phyloP scores from a whole-genome alignment of 2,329 filamentous ascomycete species.

The Xylaria arbuscula region DNA sequence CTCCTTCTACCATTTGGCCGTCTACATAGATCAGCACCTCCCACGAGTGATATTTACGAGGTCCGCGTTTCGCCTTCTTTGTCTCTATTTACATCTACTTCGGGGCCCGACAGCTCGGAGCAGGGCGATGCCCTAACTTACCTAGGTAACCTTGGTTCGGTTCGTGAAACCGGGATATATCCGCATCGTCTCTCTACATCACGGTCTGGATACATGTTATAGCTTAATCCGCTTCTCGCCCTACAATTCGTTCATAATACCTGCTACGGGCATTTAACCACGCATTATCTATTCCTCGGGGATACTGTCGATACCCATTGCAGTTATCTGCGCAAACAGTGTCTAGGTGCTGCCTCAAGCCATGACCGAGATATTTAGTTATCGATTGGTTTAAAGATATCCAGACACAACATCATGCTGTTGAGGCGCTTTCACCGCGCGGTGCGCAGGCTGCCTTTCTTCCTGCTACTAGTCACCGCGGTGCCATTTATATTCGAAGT shows the following conservation, averaged over 20 bases:
- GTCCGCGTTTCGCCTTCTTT: slow-evolving; percentile 4
- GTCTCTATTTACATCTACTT: background rate
- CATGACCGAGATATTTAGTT: slow-evolving; percentile 38
- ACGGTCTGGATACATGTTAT: background rate
- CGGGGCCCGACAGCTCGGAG: background rate
- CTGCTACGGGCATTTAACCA: background rate
- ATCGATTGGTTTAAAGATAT: slow-evolving; percentile 4
- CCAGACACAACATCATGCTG: slow-evolving; percentile 42
- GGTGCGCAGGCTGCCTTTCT: slow-evolving; percentile 48
- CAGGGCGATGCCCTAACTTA: too few relatives aligned
- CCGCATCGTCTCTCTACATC: background rate
- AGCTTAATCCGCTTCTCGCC: background rate
- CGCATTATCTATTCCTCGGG: background rate
- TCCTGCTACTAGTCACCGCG: slow-evolving; percentile 48
- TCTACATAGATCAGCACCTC: background rate
- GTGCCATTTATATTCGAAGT: slow-evolving; percentile 51
- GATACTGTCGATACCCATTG: background rate
- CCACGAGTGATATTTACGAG: slow-evolving; percentile 10
- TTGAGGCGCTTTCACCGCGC: slow-evolving; percentile 50
- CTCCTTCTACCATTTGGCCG: background rate
- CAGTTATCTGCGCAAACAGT: background rate
- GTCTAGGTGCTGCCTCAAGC: slow-evolving; percentile 21
- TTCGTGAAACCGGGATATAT: background rate
- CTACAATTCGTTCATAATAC: background rate
- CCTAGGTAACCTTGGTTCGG: too few relatives aligned